These are phyloP conservation scores for Canavalia ensiformis DNA, from an alignment of 306 rosid species.

Conservation along the genomic window DNA sequence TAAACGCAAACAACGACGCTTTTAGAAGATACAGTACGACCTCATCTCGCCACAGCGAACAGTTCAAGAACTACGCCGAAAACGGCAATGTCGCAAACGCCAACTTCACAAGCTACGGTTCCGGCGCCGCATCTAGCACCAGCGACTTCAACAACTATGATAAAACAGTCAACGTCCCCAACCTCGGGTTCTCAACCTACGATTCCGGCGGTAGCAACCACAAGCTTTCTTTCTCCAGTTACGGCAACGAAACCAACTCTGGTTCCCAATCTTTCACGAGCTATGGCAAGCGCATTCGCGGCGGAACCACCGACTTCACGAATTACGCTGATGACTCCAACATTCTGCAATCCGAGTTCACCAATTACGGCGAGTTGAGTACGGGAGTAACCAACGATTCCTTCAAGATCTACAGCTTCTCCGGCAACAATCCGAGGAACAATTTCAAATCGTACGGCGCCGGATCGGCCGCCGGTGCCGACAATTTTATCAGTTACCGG, in stretches of 20 bases:
- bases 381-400: conserved; percentile 62
- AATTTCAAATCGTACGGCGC: conserved; percentile 67
- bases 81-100: conserved; percentile 75
- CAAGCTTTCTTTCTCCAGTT: conserved; percentile 70
- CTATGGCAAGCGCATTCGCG: conserved; percentile 73
- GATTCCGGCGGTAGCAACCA: conserved; percentile 67
- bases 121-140: conserved; percentile 57
- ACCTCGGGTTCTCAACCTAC: conserved; percentile 75
- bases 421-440: conserved; percentile 73
- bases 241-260: conserved; percentile 81
- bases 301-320: conserved; percentile 64
- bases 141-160: conserved; percentile 73
- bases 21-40: conserved; percentile 66
- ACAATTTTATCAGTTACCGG: conserved; percentile 70
- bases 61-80: conserved; percentile 72
- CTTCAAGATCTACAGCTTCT: conserved; percentile 69
- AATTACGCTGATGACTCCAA: conserved; percentile 70
- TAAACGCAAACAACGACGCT: conserved; percentile 73
- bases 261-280: conserved; percentile 69
- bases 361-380: conserved; percentile 72
- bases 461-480: conserved; percentile 62
- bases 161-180: conserved; percentile 75
- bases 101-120: conserved; percentile 69
- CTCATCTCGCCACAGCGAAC: conserved; percentile 60
- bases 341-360: conserved; percentile 70